Conservation (phyloP, 148 eudicot species). For the Arctostaphylos glauca region DNA sequence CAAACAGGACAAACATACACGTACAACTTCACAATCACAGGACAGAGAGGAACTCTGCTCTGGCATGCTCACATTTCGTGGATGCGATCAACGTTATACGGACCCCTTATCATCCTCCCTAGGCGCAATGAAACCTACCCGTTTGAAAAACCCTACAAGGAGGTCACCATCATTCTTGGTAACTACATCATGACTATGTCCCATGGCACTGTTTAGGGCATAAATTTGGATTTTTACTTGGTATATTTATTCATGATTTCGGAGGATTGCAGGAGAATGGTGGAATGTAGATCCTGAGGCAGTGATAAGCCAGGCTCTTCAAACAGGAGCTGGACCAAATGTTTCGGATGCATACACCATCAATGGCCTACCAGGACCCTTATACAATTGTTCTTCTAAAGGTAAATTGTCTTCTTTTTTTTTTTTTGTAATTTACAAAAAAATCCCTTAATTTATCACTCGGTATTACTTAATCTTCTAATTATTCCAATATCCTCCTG, state of each 20-base stretch:
- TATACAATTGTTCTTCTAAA: constrained; percentile 19
- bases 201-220: neutral
- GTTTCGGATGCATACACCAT: constrained; percentile 22
- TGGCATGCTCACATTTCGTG: constrained; percentile 19
- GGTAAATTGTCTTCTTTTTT: neutral
- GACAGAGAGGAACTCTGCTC: constrained; percentile 15
- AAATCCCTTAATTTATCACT: too few species aligned
- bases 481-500: too few species aligned
- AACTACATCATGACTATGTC: neutral
- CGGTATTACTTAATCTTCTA: too few species aligned
- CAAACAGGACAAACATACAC: constrained; percentile 15
- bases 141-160: constrained; percentile 9
- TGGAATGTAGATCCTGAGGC: constrained; percentile 21
- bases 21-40: constrained; percentile 16
- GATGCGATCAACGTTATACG: constrained; percentile 13
- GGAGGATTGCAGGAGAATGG: constrained; percentile 16
- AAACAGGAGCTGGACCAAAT: constrained; percentile 17
- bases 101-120: constrained; percentile 18
- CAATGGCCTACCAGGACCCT: constrained; percentile 16
- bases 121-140: constrained; percentile 11
- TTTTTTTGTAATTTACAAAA: too few species aligned
- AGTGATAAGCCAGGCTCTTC: constrained; percentile 17
- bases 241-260: neutral
- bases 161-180: constrained; percentile 11
- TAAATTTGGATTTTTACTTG: neutral